Base-by-base conservation (phyloP, 2,329 filamentous ascomycete species). In the Juglanconis sp. region DNA sequence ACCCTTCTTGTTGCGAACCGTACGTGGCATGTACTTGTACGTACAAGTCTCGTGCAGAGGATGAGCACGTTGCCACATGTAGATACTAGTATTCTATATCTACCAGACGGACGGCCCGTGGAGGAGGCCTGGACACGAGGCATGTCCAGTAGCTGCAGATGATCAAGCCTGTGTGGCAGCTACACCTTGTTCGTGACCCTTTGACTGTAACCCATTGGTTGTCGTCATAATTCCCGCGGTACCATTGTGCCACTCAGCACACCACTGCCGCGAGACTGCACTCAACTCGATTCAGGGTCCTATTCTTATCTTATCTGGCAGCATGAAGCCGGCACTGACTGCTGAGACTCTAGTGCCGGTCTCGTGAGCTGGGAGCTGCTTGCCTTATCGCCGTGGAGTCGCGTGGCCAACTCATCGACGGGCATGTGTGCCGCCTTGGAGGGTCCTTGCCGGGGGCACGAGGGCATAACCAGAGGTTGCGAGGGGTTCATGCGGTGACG, bases 181-280 rank as follows among this genome's bases (percentile, higher is more conserved):
- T 49, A 48, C 48, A 53, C 35, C 56, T 40, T 36, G 56, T 62
- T 36, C 60, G 57, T 62, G 60, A 62, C 48, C 53, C 32, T 30
- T 31, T 31, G 35, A 30, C 5, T 8, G 35, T 34, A 30, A 24
- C 34, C 42, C 34, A n/a, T 9, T 24, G 30, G 9, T 11, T 36
- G 13, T 34, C 38, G 34, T 47, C 36, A 17, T 24, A 3, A 24
- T 34, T 35, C 44, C 36, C 53, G 24, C 17, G 15, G 15, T 34
- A 38, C 36, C 42, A n/a, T 44, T n/a, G 40, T 47, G 44, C 44
- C n/a, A 47, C 2, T n/a, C 44, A 47, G 15, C 9, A 24, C 44
- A 47, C 9, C 44, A 47, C n/a, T 24, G 44, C 9, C 44, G 44
- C 17, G 44, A 17, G 44, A 42, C 38, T 42, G n/a, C 38, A 42